Evolutionary conservation across 2,329 filamentous ascomycete species (phyloP).

Genomic region (Byssochlamys sp.): DNA sequence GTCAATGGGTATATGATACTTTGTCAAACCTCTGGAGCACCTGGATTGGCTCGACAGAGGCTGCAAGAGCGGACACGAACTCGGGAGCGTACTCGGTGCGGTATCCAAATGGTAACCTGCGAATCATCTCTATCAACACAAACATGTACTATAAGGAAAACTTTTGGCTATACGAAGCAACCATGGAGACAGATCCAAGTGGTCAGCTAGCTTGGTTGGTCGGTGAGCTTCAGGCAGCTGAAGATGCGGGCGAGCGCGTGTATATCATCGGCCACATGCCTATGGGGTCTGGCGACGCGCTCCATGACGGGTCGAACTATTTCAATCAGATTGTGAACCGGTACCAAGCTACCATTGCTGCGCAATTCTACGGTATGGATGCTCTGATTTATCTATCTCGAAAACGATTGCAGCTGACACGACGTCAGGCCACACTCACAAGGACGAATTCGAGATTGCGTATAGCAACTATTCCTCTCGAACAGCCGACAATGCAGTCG

Average conservation of each 20-base stretch:
- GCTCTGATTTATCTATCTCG: neutral
- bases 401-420: neutral
- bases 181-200: slow-evolving; percentile 43
- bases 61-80: slow-evolving; percentile 23
- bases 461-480: slow-evolving; percentile 40
- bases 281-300: slow-evolving; percentile 39
- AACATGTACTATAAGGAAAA: slow-evolving; percentile 50
- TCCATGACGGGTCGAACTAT: slow-evolving; percentile 43
- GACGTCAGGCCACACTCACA: slow-evolving; percentile 39
- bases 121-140: slow-evolving; percentile 49
- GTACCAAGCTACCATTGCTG: slow-evolving; percentile 44
- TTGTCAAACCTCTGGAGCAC: slow-evolving; percentile 39
- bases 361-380: slow-evolving; percentile 41
- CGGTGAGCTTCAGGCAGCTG: slow-evolving; percentile 43
- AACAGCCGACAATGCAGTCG: slow-evolving; percentile 35
- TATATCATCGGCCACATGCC: slow-evolving; percentile 51
- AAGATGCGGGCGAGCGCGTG: slow-evolving; percentile 43
- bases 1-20: slow-evolving; percentile 45
- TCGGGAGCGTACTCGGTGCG: slow-evolving; percentile 45
- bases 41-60: slow-evolving; percentile 38
- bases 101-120: slow-evolving; percentile 40
- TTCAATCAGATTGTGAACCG: slow-evolving; percentile 45
- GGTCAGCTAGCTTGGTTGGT: slow-evolving; percentile 46
- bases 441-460: slow-evolving; percentile 46
- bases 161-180: slow-evolving; percentile 45